Percentiles rank a stretch among this genome's conserved stretches.
These are phyloP conservation scores for Candida odintsovae DNA, from an alignment of 805 yeast genomes.

Conservation along the genomic window DNA sequence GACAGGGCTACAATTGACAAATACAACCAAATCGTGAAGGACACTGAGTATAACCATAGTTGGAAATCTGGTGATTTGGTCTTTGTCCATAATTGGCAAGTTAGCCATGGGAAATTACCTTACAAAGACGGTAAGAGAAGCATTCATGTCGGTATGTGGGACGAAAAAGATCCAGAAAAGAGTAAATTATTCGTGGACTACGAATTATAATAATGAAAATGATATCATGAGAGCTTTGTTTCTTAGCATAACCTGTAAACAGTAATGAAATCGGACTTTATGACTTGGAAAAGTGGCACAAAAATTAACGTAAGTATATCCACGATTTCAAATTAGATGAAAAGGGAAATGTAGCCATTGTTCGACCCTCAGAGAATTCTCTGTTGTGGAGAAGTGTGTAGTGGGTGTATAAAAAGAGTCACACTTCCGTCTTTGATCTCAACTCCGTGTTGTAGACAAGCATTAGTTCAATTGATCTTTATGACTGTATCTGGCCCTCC, in stretches of 20 bases:
- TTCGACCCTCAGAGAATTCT: no score
- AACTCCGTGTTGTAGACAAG: no score
- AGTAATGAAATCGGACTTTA: background rate
- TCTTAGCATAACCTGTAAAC: no score
- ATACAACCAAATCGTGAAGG: constrained; percentile 13
- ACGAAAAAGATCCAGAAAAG: constrained; percentile 5
- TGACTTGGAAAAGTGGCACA: background rate
- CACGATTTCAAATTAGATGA: background rate
- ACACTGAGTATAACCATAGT: constrained; percentile 23
- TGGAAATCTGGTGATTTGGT: constrained; percentile 31
- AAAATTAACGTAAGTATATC: background rate
- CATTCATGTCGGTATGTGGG: constrained; percentile 33
- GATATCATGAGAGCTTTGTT: no score
- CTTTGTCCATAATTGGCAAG: constrained; percentile 30
- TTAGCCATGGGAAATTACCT: constrained; percentile 30
- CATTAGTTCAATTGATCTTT: background rate
- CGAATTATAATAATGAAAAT: background rate
- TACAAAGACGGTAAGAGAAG: constrained; percentile 25
- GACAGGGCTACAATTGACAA: constrained; percentile 16
- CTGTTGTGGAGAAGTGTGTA: background rate
- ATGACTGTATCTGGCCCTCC: background rate
- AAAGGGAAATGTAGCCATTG: background rate
- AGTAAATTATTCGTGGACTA: background rate
- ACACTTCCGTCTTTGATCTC: no score
- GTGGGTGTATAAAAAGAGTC: no score